These are phyloP conservation scores for Mucor plumbeus DNA, from an alignment of 371 early-diverging fungal species.

Conservation along the genomic window DNA sequence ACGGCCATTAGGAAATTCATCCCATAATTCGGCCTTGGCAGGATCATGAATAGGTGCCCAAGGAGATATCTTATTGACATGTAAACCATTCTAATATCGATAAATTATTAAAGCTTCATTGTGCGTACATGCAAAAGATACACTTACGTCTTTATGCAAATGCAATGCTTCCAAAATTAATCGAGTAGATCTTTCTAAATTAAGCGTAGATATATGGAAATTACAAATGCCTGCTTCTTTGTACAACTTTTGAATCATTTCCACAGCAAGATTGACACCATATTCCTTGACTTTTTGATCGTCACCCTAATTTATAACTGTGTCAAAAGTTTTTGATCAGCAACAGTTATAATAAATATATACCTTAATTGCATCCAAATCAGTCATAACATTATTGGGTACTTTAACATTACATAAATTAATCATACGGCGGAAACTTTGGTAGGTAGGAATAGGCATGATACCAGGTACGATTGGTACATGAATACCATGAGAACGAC, in stretches of 20 bases:
- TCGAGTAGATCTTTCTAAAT: slow-evolving; percentile 85
- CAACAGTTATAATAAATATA: background rate
- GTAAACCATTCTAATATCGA: background rate
- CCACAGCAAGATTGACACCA: slow-evolving; percentile 79
- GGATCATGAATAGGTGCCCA: slow-evolving; percentile 38
- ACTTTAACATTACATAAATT: slow-evolving; percentile 82
- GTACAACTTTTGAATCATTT: slow-evolving; percentile 70
- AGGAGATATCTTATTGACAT: slow-evolving; percentile 19
- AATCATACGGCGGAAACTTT: slow-evolving; percentile 88
- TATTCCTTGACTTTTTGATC: slow-evolving; percentile 94
- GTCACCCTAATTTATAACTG: slow-evolving; percentile 49
- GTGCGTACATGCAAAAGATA: background rate
- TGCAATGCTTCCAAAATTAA: slow-evolving; percentile 78
- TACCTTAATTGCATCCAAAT: slow-evolving; percentile 82
- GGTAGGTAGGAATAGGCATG: slow-evolving; percentile 93
- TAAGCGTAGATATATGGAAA: slow-evolving; percentile 89
- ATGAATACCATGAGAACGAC: slow-evolving; percentile 73
- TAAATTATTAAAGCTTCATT: too few relatives aligned
- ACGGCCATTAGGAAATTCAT: slow-evolving; percentile 97
- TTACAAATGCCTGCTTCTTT: slow-evolving; percentile 56
- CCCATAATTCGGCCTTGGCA: slow-evolving; percentile 76
- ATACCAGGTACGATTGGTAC: slow-evolving; percentile 94
- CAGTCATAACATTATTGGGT: slow-evolving; percentile 68
- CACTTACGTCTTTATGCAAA: slow-evolving; percentile 10
- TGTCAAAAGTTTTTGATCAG: background rate